Evolutionary conservation across 2,329 filamentous ascomycete genomes (phyloP).

Genomic region (Dactylellina drechsleri): DNA sequence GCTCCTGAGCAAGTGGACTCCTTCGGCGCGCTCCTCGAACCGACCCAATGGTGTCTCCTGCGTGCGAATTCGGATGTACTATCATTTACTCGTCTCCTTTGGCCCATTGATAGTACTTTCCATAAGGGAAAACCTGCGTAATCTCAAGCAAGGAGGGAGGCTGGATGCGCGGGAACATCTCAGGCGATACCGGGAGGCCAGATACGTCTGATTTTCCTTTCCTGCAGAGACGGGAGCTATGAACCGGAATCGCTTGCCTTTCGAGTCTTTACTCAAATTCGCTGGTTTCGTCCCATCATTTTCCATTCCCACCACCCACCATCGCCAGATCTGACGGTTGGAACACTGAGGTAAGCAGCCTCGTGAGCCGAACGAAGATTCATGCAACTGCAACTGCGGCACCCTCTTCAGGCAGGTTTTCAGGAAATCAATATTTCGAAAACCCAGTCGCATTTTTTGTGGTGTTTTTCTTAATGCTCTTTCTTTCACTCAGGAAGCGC

Average conservation of each 20-base stretch:
- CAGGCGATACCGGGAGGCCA: slow-evolving; percentile 50
- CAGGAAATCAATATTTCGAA: slow-evolving; percentile 30
- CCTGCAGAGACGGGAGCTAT: slow-evolving; percentile 51
- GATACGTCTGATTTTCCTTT: slow-evolving; percentile 31
- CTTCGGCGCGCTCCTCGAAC: slow-evolving; percentile 33
- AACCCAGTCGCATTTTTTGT: slow-evolving; percentile 32
- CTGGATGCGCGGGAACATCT: slow-evolving; percentile 38
- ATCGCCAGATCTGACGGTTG: slow-evolving; percentile 8
- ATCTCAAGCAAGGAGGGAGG: slow-evolving; percentile 34
- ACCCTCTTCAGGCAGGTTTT: slow-evolving; percentile 29
- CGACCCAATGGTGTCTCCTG: slow-evolving; percentile 28
- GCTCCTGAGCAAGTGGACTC: slow-evolving; percentile 24
- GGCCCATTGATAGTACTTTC: slow-evolving; percentile 28
- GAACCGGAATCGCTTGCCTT: slow-evolving; percentile 39
- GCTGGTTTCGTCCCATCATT: slow-evolving; percentile 51
- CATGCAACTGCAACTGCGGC: slow-evolving; percentile 55
- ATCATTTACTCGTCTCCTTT: slow-evolving; percentile 50
- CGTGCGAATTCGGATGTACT: slow-evolving; percentile 47
- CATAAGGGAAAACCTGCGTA: slow-evolving; percentile 28
- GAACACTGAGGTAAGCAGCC: slow-evolving; percentile 32
- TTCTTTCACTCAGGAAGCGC: slow-evolving; percentile 29
- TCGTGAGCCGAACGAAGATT: slow-evolving; percentile 39
- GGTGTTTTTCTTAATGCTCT: slow-evolving; percentile 17
- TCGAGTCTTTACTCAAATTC: slow-evolving; percentile 9
- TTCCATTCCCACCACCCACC: slow-evolving; percentile 12